Percentiles rank a stretch among this genome's conserved stretches.
Conservation (phyloP, 1,139 yeast genomes). For the Hansenula sp. region DNA sequence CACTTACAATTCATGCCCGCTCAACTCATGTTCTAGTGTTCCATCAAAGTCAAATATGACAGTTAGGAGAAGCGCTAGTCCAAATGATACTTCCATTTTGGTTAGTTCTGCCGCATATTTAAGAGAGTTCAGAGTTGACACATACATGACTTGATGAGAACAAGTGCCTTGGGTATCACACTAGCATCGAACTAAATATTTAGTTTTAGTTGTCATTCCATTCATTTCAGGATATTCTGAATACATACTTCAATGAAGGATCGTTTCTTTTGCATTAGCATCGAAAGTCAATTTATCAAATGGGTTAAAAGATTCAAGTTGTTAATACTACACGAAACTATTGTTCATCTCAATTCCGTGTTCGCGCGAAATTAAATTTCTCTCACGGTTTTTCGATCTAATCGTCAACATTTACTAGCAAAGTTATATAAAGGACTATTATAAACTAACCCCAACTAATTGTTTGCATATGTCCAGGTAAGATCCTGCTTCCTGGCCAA, state of each 20-base stretch:
- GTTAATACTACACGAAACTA: too few species aligned
- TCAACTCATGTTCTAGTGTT: constrained; percentile 9
- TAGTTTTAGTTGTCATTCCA: neutral
- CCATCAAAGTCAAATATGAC: constrained; percentile 7
- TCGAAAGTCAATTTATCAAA: too few species aligned
- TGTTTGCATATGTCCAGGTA: neutral
- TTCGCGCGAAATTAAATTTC: too few species aligned
- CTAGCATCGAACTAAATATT: constrained; percentile 6
- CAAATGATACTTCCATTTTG: constrained; percentile 6
- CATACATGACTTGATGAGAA: constrained; percentile 7
- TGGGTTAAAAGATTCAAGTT: too few species aligned
- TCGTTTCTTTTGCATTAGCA: too few species aligned
- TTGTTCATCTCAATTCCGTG: too few species aligned
- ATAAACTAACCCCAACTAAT: neutral
- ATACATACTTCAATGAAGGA: neutral
- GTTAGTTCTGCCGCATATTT: neutral
- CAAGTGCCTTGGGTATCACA: constrained; percentile 3
- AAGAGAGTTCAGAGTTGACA: neutral
- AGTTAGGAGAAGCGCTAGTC: constrained; percentile 6
- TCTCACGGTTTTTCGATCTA: too few species aligned
- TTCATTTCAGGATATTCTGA: too few species aligned
- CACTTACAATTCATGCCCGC: constrained; percentile 15
- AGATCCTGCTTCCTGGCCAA: neutral
- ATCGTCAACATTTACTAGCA: neutral
- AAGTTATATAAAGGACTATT: neutral